Conservation (phyloP, 148 eudicot genomes). For the Polygonum aviculare region DNA sequence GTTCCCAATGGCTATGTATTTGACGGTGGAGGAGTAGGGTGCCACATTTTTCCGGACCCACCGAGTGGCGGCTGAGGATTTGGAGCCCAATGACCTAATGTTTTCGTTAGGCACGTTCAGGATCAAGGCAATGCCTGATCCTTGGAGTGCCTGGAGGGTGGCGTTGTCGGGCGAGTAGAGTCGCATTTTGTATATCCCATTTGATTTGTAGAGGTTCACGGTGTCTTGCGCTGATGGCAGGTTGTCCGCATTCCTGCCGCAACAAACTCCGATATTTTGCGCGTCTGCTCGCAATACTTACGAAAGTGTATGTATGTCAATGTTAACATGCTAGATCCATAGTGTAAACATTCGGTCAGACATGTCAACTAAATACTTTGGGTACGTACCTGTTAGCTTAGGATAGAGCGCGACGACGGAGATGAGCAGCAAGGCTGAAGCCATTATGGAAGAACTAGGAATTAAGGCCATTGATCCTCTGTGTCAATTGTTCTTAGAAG, state of each 20-base stretch:
- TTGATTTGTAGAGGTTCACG: constrained; percentile 22
- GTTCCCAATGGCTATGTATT: constrained; percentile 38
- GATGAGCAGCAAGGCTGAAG: neutral
- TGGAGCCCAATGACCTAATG: constrained; percentile 12
- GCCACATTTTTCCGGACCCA: constrained; percentile 25
- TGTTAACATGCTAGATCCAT: neutral
- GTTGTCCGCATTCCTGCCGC: constrained; percentile 33
- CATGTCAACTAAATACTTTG: neutral
- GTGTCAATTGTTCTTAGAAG: neutral
- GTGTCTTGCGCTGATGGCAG: constrained; percentile 28
- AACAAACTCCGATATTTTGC: constrained; percentile 27
- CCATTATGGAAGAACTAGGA: neutral
- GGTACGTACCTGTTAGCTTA: neutral
- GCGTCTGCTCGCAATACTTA: neutral
- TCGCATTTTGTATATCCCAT: constrained; percentile 21
- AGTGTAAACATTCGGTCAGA: neutral
- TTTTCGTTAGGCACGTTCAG: constrained; percentile 22
- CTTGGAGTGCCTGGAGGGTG: constrained; percentile 32
- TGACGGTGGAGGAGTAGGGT: constrained; percentile 19
- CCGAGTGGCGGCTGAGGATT: constrained; percentile 14
- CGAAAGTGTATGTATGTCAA: neutral
- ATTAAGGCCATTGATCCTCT: neutral
- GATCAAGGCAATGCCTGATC: constrained; percentile 21
- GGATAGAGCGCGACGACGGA: neutral
- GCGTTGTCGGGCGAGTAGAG: constrained; percentile 28